Evolutionary conservation across 2,329 filamentous ascomycete genomes (phyloP).

Genomic region (Cordyceps pruinosa): DNA sequence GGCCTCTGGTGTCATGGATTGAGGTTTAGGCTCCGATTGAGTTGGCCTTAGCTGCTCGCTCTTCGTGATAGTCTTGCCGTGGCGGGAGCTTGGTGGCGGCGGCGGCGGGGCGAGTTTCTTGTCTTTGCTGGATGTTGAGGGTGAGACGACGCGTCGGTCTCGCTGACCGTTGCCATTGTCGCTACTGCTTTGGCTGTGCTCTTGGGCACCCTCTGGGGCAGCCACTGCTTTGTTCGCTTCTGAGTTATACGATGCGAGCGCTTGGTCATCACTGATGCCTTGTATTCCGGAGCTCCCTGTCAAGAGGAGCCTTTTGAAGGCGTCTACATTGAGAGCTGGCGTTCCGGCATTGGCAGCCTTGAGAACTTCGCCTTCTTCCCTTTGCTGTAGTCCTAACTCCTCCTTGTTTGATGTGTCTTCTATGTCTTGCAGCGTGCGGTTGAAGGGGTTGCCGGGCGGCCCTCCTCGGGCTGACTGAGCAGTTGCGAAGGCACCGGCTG

Average conservation of each 20-base stretch:
- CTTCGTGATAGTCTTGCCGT: slow-evolving; percentile 69
- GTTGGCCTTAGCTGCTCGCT: slow-evolving; percentile 27
- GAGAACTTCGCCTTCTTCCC: slow-evolving; percentile 25
- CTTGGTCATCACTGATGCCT: slow-evolving; percentile 1
- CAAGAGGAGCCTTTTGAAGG: slow-evolving; percentile 69
- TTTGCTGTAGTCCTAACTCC: slow-evolving; percentile 24
- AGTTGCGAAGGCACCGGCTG: neutral
- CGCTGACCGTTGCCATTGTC: neutral
- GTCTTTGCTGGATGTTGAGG: slow-evolving; percentile 26
- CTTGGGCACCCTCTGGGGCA: neutral
- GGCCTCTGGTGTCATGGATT: neutral
- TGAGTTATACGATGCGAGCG: neutral
- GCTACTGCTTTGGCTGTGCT: neutral
- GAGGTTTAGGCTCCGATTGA: slow-evolving; percentile 32
- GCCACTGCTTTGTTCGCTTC: slow-evolving; percentile 2
- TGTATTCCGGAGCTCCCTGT: slow-evolving; percentile 53
- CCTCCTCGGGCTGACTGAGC: slow-evolving; percentile 2
- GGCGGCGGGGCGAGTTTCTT: slow-evolving; percentile 62
- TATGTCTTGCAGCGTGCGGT: slow-evolving; percentile 46
- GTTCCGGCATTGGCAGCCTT: slow-evolving; percentile 29
- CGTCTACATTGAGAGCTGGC: slow-evolving; percentile 63
- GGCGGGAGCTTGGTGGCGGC: slow-evolving; percentile 65
- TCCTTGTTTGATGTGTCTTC: slow-evolving; percentile 28
- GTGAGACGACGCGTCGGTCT: neutral
- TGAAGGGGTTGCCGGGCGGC: slow-evolving; percentile 40